phyloP scores from a whole-genome alignment of 108 stramenopile species.

The Cyclotella choctawhatcheeana region DNA sequence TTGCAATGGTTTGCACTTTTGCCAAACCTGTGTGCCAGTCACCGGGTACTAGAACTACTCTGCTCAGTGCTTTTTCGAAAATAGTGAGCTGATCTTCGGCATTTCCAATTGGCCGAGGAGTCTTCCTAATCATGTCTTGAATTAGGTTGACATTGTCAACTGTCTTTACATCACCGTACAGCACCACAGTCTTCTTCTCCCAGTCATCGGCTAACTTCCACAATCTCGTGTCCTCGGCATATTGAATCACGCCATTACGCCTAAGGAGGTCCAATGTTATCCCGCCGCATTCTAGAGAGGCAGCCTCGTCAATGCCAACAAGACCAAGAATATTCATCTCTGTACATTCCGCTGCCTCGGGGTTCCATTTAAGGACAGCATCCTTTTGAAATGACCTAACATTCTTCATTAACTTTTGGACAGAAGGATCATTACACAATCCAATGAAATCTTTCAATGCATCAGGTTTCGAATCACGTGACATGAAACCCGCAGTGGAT shows the following conservation, averaged over 20 bases:
- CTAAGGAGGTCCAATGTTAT: background rate
- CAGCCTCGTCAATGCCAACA: constrained; percentile 13
- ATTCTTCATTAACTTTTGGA: background rate
- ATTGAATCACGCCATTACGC: background rate
- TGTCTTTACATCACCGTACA: constrained; percentile 11
- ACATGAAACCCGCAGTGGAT: too few relatives aligned
- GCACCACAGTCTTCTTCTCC: background rate
- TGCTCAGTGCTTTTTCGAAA: background rate
- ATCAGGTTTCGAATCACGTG: background rate
- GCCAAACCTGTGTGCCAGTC: constrained; percentile 18
- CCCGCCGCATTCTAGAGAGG: background rate
- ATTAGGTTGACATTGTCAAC: constrained; percentile 3
- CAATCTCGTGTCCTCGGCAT: background rate
- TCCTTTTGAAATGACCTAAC: background rate
- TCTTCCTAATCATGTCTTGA: background rate
- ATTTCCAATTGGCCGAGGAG: background rate
- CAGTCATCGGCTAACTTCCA: background rate
- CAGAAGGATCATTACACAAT: background rate
- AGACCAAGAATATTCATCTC: constrained; percentile 2
- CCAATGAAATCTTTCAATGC: background rate
- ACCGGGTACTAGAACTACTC: constrained; percentile 2
- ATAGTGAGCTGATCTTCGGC: background rate
- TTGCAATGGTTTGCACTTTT: background rate
- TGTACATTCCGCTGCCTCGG: background rate
- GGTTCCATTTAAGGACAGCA: constrained; percentile 8